Base-by-base conservation (phyloP, 2,329 filamentous ascomycete species). In the Xylaria sp. region DNA sequence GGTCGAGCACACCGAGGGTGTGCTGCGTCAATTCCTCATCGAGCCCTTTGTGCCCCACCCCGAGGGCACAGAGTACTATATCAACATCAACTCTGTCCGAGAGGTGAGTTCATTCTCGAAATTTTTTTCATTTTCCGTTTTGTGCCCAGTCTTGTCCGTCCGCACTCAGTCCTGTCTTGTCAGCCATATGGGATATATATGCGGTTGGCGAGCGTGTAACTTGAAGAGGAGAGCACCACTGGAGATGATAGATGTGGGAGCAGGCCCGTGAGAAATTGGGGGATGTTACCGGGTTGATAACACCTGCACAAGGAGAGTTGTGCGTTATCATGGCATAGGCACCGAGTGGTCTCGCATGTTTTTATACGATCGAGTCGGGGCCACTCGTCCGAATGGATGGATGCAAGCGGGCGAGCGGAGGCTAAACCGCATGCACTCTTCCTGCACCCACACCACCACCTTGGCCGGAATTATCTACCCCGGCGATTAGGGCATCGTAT, bases 71-170 rank as follows among this genome's bases (percentile, higher is more conserved):
- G 94, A 99, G 79, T 97, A 97, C 83, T 99, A 99, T 81, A 96
- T 99, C 83, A 97, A 97, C 87, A 99, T 99, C 83, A 94, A 97
- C 86, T 97, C 94, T 61, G 92, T 96, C 71, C 90, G 94, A 83
- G 94, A 97, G 88, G 94, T 97, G 87, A 87, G 92, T 87, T 48
- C 49, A 52, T 44, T 48, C 29, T 13, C 9, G 29, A n/a, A n/a
- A 22, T 56, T 20, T 56, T 50, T 18, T 41, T 39, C 40, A 46
- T 57, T 57, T 47, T 40, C 50, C 44, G 26, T 39, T 11, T 29
- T 24, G 50, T 53, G 56, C 38, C 40, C 34, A 51, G 45, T 47
- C 58, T 40, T 44, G 29, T 54, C 44, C 56, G 54, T 24, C 57
- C 54, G 21, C 50, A 50, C 50, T 57, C 45, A 48, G 55, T 43